These are phyloP conservation scores for Tuctoria greenei DNA, from an alignment of 176 grass and related monocot genomes.

Conservation along the genomic window DNA sequence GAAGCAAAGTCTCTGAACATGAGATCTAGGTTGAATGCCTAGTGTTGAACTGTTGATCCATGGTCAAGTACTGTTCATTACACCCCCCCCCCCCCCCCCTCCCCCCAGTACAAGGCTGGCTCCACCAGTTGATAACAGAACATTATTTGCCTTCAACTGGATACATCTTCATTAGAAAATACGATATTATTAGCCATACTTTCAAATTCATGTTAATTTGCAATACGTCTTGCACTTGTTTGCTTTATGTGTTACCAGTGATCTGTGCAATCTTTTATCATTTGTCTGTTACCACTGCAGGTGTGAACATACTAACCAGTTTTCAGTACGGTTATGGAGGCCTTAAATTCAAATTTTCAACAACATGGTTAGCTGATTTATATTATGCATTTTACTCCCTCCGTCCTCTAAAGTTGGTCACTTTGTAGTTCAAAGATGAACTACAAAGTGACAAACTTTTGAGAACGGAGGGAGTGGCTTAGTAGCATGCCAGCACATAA, in stretches of 20 bases:
- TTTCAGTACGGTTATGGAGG: background rate
- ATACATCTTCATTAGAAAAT: background rate
- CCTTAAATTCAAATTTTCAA: constrained; percentile 32
- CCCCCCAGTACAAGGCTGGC: no score
- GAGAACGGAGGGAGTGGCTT: no score
- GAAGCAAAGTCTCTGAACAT: no score
- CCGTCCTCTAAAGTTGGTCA: no score
- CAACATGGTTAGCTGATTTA: constrained; percentile 25
- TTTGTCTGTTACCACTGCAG: constrained; percentile 1
- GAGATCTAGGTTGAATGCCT: no score
- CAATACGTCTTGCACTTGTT: background rate
- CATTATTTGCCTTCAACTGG: background rate
- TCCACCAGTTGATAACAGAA: background rate
- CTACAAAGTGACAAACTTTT: no score
- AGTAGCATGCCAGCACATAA: background rate
- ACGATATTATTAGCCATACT: background rate
- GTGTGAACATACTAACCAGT: background rate
- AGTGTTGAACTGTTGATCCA: no score
- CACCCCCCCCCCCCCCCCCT: no score
- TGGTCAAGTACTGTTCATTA: no score
- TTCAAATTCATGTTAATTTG: background rate
- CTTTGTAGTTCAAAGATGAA: no score
- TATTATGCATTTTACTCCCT: constrained; percentile 1
- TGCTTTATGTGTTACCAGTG: background rate
- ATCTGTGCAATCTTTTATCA: constrained; percentile 1